phyloP scores from a whole-genome alignment of 495 filamentous ascomycete species.

The Aspergillus conjunctus region DNA sequence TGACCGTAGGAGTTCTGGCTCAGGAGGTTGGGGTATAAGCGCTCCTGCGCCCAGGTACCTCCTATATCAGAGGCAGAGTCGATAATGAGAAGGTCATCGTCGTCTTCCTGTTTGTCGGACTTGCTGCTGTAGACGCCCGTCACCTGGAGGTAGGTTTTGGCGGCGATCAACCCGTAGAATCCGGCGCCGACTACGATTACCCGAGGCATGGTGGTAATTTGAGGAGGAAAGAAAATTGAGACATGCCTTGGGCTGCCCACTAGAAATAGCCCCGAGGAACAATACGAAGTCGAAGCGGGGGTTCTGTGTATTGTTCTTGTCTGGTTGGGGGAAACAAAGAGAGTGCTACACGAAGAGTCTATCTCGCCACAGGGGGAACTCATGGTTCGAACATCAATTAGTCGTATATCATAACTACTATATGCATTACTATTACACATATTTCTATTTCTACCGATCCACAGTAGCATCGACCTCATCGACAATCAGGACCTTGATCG shows the following conservation, averaged over 20 bases:
- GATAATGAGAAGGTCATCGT: slow-evolving; percentile 39
- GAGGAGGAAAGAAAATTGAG: too few species aligned
- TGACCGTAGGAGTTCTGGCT: slow-evolving; percentile 40
- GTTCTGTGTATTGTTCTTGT: too few species aligned
- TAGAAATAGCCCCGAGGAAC: too few species aligned
- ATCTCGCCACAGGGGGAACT: too few species aligned
- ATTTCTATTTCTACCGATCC: not conserved
- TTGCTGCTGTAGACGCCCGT: slow-evolving; percentile 21
- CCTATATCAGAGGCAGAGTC: slow-evolving; percentile 57
- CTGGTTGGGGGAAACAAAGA: too few species aligned
- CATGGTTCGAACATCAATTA: too few species aligned
- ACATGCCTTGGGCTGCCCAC: too few species aligned
- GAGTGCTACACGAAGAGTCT: too few species aligned
- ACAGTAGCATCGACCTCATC: slow-evolving; percentile 48
- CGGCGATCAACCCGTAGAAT: slow-evolving; percentile 56
- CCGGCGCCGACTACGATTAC: slow-evolving; percentile 19
- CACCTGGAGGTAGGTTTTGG: slow-evolving; percentile 60
- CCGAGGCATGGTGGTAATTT: slow-evolving; percentile 9
- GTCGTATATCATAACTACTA: too few species aligned
- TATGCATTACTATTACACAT: too few species aligned
- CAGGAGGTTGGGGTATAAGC: slow-evolving; percentile 56
- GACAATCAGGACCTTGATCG: slow-evolving; percentile 62
- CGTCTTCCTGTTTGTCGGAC: not conserved
- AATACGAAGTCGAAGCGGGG: too few species aligned
- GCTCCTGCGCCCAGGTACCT: slow-evolving; percentile 63